Conservation (phyloP, 78 protist genomes). For the Capsaspora owczarzaki region DNA sequence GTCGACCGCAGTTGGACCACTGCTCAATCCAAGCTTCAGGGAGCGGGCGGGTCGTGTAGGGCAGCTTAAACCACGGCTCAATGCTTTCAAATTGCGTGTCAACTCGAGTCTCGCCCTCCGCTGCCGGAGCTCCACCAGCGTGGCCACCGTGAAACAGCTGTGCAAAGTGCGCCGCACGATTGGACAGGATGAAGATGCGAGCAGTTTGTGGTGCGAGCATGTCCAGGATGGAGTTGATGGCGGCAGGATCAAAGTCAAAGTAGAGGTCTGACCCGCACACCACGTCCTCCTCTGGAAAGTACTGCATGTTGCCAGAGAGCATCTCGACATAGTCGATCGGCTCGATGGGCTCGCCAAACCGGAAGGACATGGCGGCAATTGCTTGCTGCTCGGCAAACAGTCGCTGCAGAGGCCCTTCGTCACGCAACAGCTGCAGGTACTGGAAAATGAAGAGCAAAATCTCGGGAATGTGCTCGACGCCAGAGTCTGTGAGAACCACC, state of each 20-base stretch:
- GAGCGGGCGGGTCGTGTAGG: background rate
- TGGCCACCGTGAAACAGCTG: too few species aligned
- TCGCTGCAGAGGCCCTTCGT: background rate
- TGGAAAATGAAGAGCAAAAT: background rate
- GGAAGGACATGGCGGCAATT: background rate
- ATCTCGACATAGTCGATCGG: constrained; percentile 6
- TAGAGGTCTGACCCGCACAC: constrained; percentile 8
- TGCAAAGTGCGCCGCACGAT: too few species aligned
- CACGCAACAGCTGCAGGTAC: background rate
- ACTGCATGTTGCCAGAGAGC: constrained; percentile 18
- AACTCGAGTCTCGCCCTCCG: too few species aligned
- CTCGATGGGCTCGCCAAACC: constrained; percentile 18
- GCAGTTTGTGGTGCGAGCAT: background rate
- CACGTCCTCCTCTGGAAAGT: constrained; percentile 15
- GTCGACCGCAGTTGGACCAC: background rate
- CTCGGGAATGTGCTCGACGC: background rate
- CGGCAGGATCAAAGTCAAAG: constrained; percentile 18
- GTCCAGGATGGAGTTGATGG: background rate
- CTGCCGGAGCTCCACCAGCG: too few species aligned
- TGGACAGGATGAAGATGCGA: background rate
- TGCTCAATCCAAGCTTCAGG: background rate
- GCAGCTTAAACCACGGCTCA: background rate
- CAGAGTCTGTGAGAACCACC: constrained; percentile 7
- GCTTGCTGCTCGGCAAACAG: background rate
- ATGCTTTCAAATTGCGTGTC: too few species aligned